phyloP scores from a whole-genome alignment of 1,139 yeast genomes.

The Debaryomyces coudertii region DNA sequence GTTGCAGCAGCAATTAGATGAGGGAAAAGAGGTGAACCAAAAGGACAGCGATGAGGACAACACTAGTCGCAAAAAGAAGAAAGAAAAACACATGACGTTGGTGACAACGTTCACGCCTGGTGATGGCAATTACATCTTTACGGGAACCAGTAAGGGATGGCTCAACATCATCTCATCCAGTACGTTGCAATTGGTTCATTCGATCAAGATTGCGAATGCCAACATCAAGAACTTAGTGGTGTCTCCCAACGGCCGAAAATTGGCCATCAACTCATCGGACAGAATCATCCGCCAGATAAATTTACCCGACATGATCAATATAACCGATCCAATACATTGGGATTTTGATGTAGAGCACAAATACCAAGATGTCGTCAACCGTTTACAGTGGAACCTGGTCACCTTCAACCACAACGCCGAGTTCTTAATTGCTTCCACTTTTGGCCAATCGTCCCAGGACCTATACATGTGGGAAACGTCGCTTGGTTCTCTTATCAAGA shows the following conservation, averaged over 20 bases:
- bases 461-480: slow-evolving; percentile 92
- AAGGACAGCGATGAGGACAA: slow-evolving; percentile 21
- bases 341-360: slow-evolving; percentile 74
- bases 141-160: slow-evolving; percentile 85
- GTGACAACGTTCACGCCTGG: slow-evolving; percentile 41
- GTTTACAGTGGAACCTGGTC: slow-evolving; percentile 86
- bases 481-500: slow-evolving; percentile 84
- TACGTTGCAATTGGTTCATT: slow-evolving; percentile 41
- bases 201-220: slow-evolving; percentile 62
- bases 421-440: slow-evolving; percentile 84
- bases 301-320: slow-evolving; percentile 52
- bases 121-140: slow-evolving; percentile 56
- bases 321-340: slow-evolving; percentile 40
- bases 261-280: slow-evolving; percentile 83
- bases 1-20: slow-evolving; percentile 20
- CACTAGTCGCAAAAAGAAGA: slow-evolving; percentile 15
- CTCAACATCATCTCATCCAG: slow-evolving; percentile 52
- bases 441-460: slow-evolving; percentile 84
- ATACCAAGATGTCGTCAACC: slow-evolving; percentile 89
- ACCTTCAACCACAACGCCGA: slow-evolving; percentile 80
- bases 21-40: slow-evolving; percentile 19
- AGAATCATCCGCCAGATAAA: slow-evolving; percentile 73
- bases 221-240: slow-evolving; percentile 73
- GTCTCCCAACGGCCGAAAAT: slow-evolving; percentile 65
- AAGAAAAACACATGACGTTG: slow-evolving; percentile 33